Base-by-base conservation (phyloP, 805 yeast species). In the Alloascoidea hylecoeti region DNA sequence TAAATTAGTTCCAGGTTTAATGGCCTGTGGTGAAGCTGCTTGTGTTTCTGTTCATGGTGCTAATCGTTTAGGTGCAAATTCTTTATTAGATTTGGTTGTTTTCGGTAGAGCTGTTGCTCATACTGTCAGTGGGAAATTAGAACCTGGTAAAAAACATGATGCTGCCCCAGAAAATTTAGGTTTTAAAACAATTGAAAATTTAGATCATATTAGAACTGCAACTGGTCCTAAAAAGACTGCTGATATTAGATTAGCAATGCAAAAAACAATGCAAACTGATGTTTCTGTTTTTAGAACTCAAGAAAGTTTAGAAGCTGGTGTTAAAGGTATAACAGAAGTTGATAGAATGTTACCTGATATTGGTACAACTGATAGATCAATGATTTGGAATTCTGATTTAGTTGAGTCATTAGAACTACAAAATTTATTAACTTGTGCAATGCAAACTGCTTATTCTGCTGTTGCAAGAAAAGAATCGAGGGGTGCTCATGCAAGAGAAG, bases 41-140 rank as follows among this genome's bases (percentile, higher is more conserved):
- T 89, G 96, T 74, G 97, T 95, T 45, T 86, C 96, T 27, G 98
- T 89, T 42, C 98, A 89, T 59, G 98, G 98, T 66, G 98, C 98
- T 46, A 89, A 89, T 75, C 86, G 98, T 72, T 72, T 89, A 50
- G 98, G 98, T 63, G 98, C 98, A 48, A 89, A 89, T 75, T 92
- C 98, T 6, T 69, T 89, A 52, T 75, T 89, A 53, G 98, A 89
- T 65, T 69, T 89, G 60, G 98, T 89, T 46, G 97, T 89, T 46
- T 89, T 89, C 55, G 98, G 98, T 55, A 84, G 98, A 70, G 97
- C 97, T 48, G 97, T 89, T 36, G 78, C 96, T 38, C 92, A 85
- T 63, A 83, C 95, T 41, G 79, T 89, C 56, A 68, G 79, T 46
- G 95, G 84, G 55, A 67, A 77, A 43, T 71, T 85, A 63, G 73